These are phyloP conservation scores for Ophiocytium majus DNA, from an alignment of 352 stramenopile species.

Conservation along the genomic window DNA sequence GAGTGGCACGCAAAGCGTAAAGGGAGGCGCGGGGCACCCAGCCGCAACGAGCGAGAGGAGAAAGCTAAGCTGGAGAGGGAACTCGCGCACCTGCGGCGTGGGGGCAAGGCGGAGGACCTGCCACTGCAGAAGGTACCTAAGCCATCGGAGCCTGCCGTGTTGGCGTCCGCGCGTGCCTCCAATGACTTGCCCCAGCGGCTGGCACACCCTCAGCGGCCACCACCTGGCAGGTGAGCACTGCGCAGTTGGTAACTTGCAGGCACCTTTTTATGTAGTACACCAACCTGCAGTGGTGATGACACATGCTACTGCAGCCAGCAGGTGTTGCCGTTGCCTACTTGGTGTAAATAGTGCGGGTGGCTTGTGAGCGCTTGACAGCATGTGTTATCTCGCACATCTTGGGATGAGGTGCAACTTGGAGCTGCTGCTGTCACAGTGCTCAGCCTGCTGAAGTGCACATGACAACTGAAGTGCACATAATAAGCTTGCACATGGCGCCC, in stretches of 20 bases:
- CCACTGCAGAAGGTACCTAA: not conserved
- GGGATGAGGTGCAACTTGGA: too few relatives aligned
- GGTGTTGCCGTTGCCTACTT: too few relatives aligned
- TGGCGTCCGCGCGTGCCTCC: not conserved
- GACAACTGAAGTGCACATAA: too few relatives aligned
- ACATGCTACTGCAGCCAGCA: not conserved
- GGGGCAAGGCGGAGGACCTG: not conserved
- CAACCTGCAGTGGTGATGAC: not conserved
- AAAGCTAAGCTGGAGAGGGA: not conserved
- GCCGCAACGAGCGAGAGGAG: not conserved
- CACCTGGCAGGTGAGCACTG: not conserved
- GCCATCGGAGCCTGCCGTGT: not conserved
- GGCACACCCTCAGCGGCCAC: slow-evolving; percentile 4
- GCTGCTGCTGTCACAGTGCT: too few relatives aligned
- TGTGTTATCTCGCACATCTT: too few relatives aligned
- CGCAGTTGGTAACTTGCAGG: not conserved
- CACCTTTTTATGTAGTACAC: too few relatives aligned
- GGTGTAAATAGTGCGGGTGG: too few relatives aligned
- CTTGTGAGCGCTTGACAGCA: too few relatives aligned
- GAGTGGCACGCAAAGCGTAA: not conserved
- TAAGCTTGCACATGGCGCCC: too few relatives aligned
- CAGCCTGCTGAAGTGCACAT: too few relatives aligned
- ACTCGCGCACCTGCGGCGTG: not conserved
- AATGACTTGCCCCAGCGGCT: not conserved
- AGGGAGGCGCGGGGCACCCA: not conserved